These are phyloP conservation scores for Solanum clarkiae DNA, from an alignment of 257 asterid genomes.

Conservation along the genomic window DNA sequence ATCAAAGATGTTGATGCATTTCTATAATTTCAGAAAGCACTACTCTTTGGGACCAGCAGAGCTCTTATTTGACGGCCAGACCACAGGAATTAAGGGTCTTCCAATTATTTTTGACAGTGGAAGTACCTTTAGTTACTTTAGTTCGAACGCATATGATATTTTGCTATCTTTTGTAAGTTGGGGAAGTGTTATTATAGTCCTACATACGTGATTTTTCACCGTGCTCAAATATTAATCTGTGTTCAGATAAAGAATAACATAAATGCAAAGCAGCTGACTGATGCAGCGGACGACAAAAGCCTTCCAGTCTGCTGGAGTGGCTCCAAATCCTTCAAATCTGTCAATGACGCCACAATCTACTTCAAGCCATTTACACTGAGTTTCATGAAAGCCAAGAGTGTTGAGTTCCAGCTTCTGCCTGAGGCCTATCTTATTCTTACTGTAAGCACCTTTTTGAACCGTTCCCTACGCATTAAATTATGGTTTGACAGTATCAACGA, in stretches of 20 bases:
- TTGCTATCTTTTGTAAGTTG: slow-evolving; percentile 24
- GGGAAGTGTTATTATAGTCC: not conserved
- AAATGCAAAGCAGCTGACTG: slow-evolving; percentile 22
- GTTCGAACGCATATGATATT: slow-evolving; percentile 9
- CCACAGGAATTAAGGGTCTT: slow-evolving; percentile 11
- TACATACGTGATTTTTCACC: not conserved
- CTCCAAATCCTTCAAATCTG: slow-evolving; percentile 51
- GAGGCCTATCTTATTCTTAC: slow-evolving; percentile 72
- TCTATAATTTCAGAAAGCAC: slow-evolving; percentile 16
- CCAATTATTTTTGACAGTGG: slow-evolving; percentile 34
- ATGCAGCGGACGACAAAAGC: slow-evolving; percentile 47
- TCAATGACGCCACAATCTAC: slow-evolving; percentile 22
- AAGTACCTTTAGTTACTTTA: slow-evolving; percentile 34
- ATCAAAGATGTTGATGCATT: not conserved
- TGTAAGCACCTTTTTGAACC: slow-evolving; percentile 24
- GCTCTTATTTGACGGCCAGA: slow-evolving; percentile 13
- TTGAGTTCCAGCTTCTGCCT: slow-evolving; percentile 48
- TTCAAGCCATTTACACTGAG: slow-evolving; percentile 61
- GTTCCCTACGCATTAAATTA: not conserved
- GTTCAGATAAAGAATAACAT: slow-evolving; percentile 43
- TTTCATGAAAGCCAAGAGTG: slow-evolving; percentile 32
- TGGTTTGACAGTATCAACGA: not conserved
- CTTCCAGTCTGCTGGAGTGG: slow-evolving; percentile 90
- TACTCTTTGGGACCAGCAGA: slow-evolving; percentile 25
- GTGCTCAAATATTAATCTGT: not conserved